Evolutionary conservation across 768 basidiomycete genomes (phyloP).

Genomic region (Suillus alpinus): DNA sequence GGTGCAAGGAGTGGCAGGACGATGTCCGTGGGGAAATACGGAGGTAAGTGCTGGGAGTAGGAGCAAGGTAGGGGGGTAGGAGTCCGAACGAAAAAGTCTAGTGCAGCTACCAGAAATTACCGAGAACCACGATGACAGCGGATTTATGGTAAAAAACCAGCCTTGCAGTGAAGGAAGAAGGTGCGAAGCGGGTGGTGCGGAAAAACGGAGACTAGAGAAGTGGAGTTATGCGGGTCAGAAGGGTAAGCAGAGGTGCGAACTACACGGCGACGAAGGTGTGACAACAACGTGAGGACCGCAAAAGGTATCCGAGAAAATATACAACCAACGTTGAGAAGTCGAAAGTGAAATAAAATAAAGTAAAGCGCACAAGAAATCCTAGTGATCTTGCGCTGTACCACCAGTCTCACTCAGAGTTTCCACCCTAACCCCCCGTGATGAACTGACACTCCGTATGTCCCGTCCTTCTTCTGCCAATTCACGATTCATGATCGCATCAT

Average conservation of each 20-base stretch:
- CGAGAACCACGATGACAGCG: slow-evolving; percentile 17
- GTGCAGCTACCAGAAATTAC: slow-evolving; percentile 23
- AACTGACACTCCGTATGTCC: slow-evolving; percentile 80
- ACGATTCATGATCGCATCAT: slow-evolving; percentile 49
- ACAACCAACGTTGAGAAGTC: slow-evolving; percentile 32
- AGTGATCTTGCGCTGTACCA: slow-evolving; percentile 47
- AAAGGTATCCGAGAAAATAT: slow-evolving; percentile 33
- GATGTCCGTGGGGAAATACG: slow-evolving; percentile 8
- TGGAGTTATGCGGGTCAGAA: slow-evolving; percentile 29
- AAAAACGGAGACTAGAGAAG: slow-evolving; percentile 22
- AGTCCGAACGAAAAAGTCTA: slow-evolving; percentile 22
- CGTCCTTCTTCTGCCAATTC: slow-evolving; percentile 89
- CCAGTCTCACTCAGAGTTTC: slow-evolving; percentile 59
- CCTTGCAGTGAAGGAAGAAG: slow-evolving; percentile 21
- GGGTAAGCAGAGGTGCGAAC: slow-evolving; percentile 28
- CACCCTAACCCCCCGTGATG: slow-evolving; percentile 75
- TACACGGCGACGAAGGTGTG: slow-evolving; percentile 27
- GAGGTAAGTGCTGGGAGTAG: slow-evolving; percentile 19
- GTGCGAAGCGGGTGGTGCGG: slow-evolving; percentile 17
- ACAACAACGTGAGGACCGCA: slow-evolving; percentile 26
- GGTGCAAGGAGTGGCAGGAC: slow-evolving; percentile 27
- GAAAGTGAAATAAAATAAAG: slow-evolving; percentile 34
- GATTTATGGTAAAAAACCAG: slow-evolving; percentile 22
- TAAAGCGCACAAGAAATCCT: slow-evolving; percentile 33
- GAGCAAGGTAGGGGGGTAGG: slow-evolving; percentile 11